These are phyloP conservation scores for Aspergillus kassunensis DNA, from an alignment of 495 filamentous ascomycete species.

Conservation along the genomic window DNA sequence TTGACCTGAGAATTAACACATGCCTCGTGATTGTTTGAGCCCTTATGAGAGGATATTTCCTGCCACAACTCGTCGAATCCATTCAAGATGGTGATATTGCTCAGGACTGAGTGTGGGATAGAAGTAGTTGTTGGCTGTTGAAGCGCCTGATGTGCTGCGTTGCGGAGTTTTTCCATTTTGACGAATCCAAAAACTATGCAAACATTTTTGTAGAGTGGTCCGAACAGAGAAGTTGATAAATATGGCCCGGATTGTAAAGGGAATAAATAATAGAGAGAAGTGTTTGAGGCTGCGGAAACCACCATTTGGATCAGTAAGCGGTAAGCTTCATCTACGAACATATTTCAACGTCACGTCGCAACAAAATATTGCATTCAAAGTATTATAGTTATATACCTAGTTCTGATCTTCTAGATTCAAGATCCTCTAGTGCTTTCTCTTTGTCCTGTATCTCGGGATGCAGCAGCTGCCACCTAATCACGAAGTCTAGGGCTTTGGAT, in stretches of 20 bases:
- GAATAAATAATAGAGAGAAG: too few relatives aligned
- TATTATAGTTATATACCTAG: conserved; percentile 45
- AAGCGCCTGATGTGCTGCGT: conserved; percentile 27
- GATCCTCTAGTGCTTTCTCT: conserved; percentile 60
- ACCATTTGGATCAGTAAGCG: too few relatives aligned
- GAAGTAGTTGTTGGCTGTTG: conserved; percentile 9
- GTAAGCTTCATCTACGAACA: too few relatives aligned
- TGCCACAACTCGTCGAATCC: conserved; percentile 29
- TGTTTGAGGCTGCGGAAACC: too few relatives aligned
- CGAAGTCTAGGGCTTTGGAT: conserved; percentile 63
- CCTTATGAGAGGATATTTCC: conserved; percentile 25
- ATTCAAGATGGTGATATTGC: conserved; percentile 3
- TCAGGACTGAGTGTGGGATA: conserved; percentile 13
- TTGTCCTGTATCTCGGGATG: conserved; percentile 64
- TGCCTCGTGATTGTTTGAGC: conserved; percentile 23
- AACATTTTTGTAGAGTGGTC: background rate
- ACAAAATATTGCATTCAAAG: background rate
- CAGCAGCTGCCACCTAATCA: conserved; percentile 80
- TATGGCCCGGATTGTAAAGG: too few relatives aligned
- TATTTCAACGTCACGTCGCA: background rate
- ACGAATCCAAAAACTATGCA: background rate
- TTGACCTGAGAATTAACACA: background rate
- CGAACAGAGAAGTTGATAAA: too few relatives aligned
- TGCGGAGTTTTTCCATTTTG: conserved; percentile 35
- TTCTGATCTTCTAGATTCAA: conserved; percentile 51